Conservation (phyloP, 2,329 filamentous ascomycete genomes). For the Lithohypha guttulata region DNA sequence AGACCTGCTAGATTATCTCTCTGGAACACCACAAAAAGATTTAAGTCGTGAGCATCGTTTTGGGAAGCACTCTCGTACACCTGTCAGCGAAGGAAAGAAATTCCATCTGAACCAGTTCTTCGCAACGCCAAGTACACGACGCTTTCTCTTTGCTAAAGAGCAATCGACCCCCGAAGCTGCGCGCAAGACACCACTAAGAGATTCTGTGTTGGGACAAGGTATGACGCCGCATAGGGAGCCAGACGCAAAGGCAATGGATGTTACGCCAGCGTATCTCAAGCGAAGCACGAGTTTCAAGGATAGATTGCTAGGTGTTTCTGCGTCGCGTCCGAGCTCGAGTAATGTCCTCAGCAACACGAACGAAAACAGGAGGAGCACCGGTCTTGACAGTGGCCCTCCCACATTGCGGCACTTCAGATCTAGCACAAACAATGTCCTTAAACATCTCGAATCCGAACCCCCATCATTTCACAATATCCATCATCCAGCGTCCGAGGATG, state of each 20-base stretch:
- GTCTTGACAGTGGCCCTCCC: conserved; percentile 12
- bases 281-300: conserved; percentile 22
- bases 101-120: conserved; percentile 37
- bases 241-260: conserved; percentile 8
- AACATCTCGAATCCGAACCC: not conserved
- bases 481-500: no score
- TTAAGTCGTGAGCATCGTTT: not conserved
- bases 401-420: conserved; percentile 12
- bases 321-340: conserved; percentile 6
- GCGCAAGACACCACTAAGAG: conserved; percentile 7
- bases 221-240: conserved; percentile 8
- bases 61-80: conserved; percentile 26
- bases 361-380: no score
- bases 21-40: conserved; percentile 3
- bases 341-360: not conserved
- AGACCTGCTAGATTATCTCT: conserved; percentile 5
- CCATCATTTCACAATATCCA: not conserved
- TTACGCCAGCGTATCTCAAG: conserved; percentile 20
- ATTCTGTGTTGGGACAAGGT: conserved; percentile 11
- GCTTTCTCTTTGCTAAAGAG: conserved; percentile 25
- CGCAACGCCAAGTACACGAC: conserved; percentile 35
- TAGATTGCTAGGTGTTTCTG: conserved; percentile 19
- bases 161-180: not conserved
- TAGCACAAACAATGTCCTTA: conserved; percentile 4
- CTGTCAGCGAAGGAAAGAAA: conserved; percentile 34